phyloP scores from a whole-genome alignment of 441 rosid genomes.

The Manihot esculenta region DNA sequence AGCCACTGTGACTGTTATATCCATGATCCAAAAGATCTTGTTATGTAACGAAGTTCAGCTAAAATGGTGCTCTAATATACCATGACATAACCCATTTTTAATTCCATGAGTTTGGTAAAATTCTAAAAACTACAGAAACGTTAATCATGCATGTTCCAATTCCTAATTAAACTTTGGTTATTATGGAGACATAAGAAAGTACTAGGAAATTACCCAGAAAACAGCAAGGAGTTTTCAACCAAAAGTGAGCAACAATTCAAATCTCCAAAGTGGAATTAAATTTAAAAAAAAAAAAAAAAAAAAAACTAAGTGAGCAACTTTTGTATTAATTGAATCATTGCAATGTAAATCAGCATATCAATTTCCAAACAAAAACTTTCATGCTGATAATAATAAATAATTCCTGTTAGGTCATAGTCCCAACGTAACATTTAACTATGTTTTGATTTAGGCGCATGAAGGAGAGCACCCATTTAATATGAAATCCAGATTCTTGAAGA shows the following conservation, averaged over 20 bases:
- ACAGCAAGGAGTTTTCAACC: neutral
- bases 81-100: neutral
- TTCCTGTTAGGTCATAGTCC: neutral
- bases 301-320: neutral
- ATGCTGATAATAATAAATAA: too few relatives aligned
- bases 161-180: neutral
- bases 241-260: neutral
- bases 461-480: neutral
- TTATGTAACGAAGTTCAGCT: neutral
- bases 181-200: neutral
- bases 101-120: neutral
- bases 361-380: neutral
- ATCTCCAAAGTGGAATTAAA: neutral
- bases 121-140: neutral
- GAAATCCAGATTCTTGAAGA: conserved; percentile 3
- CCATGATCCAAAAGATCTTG: neutral
- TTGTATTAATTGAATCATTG: neutral
- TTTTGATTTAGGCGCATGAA: conserved; percentile 3
- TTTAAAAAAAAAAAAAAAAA: too few relatives aligned
- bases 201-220: neutral
- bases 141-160: neutral
- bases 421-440: neutral
- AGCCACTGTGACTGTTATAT: neutral
- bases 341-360: neutral
- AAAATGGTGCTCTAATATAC: neutral